phyloP scores from a whole-genome alignment of 2,329 filamentous ascomycete species.

The Beauveria sp. region DNA sequence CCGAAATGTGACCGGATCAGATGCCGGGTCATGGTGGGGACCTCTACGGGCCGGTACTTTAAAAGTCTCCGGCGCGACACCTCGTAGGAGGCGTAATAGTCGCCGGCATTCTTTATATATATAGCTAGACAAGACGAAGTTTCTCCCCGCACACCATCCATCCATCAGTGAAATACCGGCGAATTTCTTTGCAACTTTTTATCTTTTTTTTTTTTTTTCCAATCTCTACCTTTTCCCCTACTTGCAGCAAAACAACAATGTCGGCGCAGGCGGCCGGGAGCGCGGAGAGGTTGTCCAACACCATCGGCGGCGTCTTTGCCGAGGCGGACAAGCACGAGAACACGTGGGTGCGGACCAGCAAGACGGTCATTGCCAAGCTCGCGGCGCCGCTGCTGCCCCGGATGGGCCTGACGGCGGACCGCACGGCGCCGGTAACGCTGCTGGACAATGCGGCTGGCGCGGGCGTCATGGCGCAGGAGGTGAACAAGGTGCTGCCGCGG shows the following conservation, averaged over 20 bases:
- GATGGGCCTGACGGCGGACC: constrained; percentile 7
- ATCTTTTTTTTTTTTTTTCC: too few species aligned
- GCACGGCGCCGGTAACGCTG: constrained; percentile 27
- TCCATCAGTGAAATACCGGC: neutral
- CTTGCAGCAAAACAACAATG: neutral
- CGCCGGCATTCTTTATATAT: constrained; percentile 5
- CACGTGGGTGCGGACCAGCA: constrained; percentile 1
- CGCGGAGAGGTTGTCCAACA: neutral
- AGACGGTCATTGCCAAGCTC: constrained; percentile 1
- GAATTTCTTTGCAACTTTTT: neutral
- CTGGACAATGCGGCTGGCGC: constrained; percentile 48
- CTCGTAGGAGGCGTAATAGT: neutral
- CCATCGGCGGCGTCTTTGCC: constrained; percentile 3
- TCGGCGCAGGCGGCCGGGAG: neutral
- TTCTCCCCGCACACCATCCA: neutral
- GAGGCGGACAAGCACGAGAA: neutral
- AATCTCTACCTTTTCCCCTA: neutral
- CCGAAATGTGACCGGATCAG: constrained; percentile 1
- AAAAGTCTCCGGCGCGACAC: neutral
- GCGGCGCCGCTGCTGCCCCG: constrained; percentile 3
- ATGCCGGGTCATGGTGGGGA: neutral
- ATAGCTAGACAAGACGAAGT: neutral
- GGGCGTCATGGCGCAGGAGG: constrained; percentile 39
- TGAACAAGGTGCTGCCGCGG: constrained; percentile 30
- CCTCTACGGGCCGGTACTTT: neutral